A percentile compares a stretch with the other conserved stretches of the same genome.
These are phyloP conservation scores for Olyra latifolia DNA, from an alignment of 176 grass and related monocot species.

Conservation along the genomic window DNA sequence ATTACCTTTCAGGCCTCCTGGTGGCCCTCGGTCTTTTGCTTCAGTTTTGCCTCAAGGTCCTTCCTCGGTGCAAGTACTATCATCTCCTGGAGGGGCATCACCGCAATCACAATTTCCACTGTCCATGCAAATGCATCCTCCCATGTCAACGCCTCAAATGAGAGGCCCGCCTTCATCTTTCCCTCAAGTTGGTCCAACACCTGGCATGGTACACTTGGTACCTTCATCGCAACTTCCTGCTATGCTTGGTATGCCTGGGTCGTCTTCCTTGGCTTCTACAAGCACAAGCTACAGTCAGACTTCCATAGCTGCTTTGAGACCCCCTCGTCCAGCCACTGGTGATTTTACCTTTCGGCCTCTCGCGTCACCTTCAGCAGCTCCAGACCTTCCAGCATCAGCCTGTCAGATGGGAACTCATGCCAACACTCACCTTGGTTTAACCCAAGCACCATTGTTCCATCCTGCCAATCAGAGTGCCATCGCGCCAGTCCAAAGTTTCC, in stretches of 20 bases:
- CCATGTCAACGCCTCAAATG: constrained; percentile 12
- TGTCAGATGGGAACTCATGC: constrained; percentile 32
- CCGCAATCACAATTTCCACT: constrained; percentile 8
- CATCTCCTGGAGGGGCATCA: constrained; percentile 43
- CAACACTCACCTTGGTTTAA: constrained; percentile 26
- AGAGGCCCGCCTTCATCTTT: constrained; percentile 45
- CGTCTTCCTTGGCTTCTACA: constrained; percentile 26
- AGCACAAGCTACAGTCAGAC: constrained; percentile 21
- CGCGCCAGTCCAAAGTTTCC: constrained; percentile 45
- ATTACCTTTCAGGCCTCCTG: constrained; percentile 44
- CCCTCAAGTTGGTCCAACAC: constrained; percentile 40
- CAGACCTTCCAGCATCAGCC: constrained; percentile 6
- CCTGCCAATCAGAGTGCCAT: constrained; percentile 44
- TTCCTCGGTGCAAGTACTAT: constrained; percentile 7
- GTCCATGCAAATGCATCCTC: constrained; percentile 26
- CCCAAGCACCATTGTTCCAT: constrained; percentile 39
- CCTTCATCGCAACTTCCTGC: constrained; percentile 26
- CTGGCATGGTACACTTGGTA: constrained; percentile 34
- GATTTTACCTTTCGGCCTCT: constrained; percentile 83
- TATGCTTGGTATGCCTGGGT: constrained; percentile 16
- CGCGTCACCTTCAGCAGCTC: constrained; percentile 1
- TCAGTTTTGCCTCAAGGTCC: constrained; percentile 39
- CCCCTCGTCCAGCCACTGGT: constrained; percentile 44
- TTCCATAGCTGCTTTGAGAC: constrained; percentile 40
- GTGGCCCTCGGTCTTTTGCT: constrained; percentile 25